phyloP scores from a whole-genome alignment of 176 grass and related monocot species.

The Dendrocalamus sinicus region DNA sequence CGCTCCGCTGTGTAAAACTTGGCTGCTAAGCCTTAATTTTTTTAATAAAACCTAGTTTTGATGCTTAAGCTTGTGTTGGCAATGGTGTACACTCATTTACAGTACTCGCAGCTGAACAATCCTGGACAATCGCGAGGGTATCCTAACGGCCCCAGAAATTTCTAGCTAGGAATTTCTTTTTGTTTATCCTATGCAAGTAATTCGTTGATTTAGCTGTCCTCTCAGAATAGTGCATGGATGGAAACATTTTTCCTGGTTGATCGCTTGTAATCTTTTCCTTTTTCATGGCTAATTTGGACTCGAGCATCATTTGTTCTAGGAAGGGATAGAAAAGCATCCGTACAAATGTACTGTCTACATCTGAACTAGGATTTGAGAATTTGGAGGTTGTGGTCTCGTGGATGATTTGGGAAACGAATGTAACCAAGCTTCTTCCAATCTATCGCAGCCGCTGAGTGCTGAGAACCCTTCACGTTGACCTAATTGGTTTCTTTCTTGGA shows the following conservation, averaged over 20 bases:
- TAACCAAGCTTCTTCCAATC: not conserved
- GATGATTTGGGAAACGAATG: conserved; percentile 16
- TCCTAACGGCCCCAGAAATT: no score
- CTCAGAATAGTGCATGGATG: not conserved
- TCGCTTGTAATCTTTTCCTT: not conserved
- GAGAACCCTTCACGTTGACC: no score
- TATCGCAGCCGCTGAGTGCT: no score
- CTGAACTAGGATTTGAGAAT: not conserved
- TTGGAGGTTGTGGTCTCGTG: not conserved
- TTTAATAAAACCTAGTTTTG: no score
- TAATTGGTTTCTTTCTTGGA: no score
- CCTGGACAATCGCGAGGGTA: no score
- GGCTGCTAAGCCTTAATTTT: no score
- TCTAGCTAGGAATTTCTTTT: conserved; percentile 41
- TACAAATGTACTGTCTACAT: not conserved
- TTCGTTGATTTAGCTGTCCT: conserved; percentile 11
- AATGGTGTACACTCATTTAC: no score
- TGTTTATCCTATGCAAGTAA: conserved; percentile 1
- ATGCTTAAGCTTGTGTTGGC: no score
- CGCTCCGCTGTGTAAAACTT: no score
- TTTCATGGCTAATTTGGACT: conserved; percentile 24
- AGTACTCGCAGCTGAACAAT: no score
- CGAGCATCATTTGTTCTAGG: not conserved
- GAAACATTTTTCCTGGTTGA: conserved; percentile 3
- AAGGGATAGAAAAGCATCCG: not conserved